Conservation (phyloP, 495 filamentous ascomycete genomes). For the Massariosphaeria phaeospora region DNA sequence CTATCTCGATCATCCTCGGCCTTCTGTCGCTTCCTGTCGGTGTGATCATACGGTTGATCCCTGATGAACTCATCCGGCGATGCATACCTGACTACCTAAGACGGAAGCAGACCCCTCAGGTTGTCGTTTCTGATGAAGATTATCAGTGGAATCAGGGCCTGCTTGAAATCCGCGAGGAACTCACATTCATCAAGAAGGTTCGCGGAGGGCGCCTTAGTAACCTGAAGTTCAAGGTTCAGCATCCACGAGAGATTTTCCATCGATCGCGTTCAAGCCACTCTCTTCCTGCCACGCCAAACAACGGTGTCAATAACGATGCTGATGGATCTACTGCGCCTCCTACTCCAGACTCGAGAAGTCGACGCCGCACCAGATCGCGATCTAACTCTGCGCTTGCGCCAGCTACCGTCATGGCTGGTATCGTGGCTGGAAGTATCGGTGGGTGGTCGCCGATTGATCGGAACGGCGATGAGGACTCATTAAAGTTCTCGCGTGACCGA, state of each 20-base stretch:
- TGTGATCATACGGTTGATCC: conserved; percentile 67
- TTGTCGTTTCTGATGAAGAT: conserved; percentile 70
- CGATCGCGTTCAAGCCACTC: conserved; percentile 62
- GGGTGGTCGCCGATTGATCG: conserved; percentile 85
- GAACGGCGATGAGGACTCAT: conserved; percentile 48
- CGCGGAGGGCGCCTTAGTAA: conserved; percentile 82
- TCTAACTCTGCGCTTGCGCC: conserved; percentile 84
- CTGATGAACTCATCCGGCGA: conserved; percentile 58
- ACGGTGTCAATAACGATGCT: conserved; percentile 50
- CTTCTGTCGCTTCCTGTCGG: conserved; percentile 66
- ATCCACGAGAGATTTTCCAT: conserved; percentile 71
- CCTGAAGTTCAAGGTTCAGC: conserved; percentile 75
- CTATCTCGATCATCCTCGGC: conserved; percentile 65
- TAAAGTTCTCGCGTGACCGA: conserved; percentile 46
- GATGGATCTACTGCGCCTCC: conserved; percentile 50
- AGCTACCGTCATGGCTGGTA: conserved; percentile 78
- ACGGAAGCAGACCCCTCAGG: conserved; percentile 36
- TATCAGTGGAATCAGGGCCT: conserved; percentile 52
- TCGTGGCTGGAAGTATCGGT: conserved; percentile 80
- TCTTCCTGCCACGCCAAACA: conserved; percentile 62
- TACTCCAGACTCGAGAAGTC: conserved; percentile 68
- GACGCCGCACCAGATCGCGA: conserved; percentile 68
- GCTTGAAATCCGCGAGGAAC: conserved; percentile 40
- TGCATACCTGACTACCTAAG: conserved; percentile 47
- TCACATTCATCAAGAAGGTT: conserved; percentile 61